Percentiles rank a stretch among this genome's conserved stretches.
Evolutionary conservation across 2,329 filamentous ascomycete species (phyloP).

Genomic region (Emergomyces pasteurianus): DNA sequence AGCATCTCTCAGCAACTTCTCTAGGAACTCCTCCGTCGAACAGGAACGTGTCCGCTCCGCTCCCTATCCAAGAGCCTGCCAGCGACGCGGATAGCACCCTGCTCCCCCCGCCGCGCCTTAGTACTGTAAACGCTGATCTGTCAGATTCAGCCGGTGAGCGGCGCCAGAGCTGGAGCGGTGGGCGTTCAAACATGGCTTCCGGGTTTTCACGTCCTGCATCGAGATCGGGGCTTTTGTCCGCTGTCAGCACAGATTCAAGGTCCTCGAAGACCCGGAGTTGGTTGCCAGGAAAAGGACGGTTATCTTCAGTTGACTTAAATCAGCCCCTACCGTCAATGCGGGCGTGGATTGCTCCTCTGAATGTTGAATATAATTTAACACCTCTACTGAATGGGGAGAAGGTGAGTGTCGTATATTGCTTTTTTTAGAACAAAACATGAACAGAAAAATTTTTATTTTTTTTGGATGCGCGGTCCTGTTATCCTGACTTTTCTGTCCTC

Average conservation of each 20-base stretch:
- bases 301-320: slow-evolving; percentile 21
- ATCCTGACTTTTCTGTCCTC: neutral
- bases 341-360: slow-evolving; percentile 50
- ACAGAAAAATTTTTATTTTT: neutral
- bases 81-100: slow-evolving; percentile 12
- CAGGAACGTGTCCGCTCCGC: slow-evolving; percentile 11
- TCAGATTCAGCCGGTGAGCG: slow-evolving; percentile 27
- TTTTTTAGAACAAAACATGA: neutral
- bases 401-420: slow-evolving; percentile 24
- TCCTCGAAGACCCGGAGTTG: slow-evolving; percentile 31
- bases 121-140: slow-evolving; percentile 26
- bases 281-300: slow-evolving; percentile 30
- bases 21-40: neutral
- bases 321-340: slow-evolving; percentile 23
- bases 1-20: slow-evolving; percentile 6
- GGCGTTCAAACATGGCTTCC: slow-evolving; percentile 22
- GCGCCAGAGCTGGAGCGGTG: slow-evolving; percentile 23
- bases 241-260: slow-evolving; percentile 15
- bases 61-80: slow-evolving; percentile 12
- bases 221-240: slow-evolving; percentile 18
- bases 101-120: slow-evolving; percentile 30
- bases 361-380: slow-evolving; percentile 43
- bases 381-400: slow-evolving; percentile 40
- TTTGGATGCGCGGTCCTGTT: neutral
- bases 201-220: slow-evolving; percentile 24